Conservation (phyloP, 148 eudicot genomes). For the Fallopia convolvulus region DNA sequence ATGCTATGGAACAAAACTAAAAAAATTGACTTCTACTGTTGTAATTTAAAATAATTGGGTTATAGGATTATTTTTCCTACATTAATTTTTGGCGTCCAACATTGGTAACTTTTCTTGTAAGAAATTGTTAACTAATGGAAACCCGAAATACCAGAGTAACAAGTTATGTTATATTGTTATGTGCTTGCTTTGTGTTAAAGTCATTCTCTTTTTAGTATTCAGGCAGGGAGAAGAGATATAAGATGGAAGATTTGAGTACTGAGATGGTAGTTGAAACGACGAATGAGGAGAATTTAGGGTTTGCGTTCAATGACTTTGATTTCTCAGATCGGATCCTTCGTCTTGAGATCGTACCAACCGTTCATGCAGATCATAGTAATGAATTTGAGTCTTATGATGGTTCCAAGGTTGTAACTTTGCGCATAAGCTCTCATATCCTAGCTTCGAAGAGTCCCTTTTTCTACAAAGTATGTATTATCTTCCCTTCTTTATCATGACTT, state of each 20-base stretch:
- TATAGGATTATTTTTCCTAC: too few relatives aligned
- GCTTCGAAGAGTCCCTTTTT: background rate
- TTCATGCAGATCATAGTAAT: background rate
- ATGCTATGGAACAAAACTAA: too few relatives aligned
- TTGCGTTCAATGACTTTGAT: slow-evolving; percentile 61
- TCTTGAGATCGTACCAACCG: slow-evolving; percentile 37
- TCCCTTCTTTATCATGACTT: background rate
- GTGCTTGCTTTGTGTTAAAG: too few relatives aligned
- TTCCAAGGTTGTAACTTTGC: background rate
- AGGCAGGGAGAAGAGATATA: background rate
- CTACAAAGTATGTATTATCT: background rate
- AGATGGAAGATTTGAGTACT: background rate
- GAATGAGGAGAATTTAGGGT: slow-evolving; percentile 28
- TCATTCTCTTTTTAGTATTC: too few relatives aligned
- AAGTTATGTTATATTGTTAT: too few relatives aligned
- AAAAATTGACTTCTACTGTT: background rate
- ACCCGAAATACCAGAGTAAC: background rate
- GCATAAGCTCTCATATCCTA: background rate
- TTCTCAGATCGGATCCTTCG: slow-evolving; percentile 62
- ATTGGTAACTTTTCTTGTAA: background rate
- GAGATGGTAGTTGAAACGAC: background rate
- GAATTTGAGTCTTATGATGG: background rate
- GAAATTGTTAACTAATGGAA: background rate
- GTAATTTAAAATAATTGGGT: background rate
- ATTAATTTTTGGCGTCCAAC: too few relatives aligned